Evolutionary conservation across 192 early-diverging fungal genomes (phyloP).

Genomic region (Linnemannia elongata): DNA sequence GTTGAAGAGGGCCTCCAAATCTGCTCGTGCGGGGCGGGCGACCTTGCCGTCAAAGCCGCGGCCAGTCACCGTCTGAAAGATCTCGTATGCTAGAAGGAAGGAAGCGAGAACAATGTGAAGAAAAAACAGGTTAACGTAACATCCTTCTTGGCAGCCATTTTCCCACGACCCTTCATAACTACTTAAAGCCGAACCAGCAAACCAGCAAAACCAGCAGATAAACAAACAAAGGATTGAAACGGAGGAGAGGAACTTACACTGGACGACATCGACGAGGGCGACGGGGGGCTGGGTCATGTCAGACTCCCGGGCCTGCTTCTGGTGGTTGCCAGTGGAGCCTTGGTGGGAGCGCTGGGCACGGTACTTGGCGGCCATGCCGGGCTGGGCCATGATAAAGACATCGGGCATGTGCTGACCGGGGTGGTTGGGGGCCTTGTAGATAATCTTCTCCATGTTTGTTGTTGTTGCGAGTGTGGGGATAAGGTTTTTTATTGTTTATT

Average conservation of each 20-base stretch:
- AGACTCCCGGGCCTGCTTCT: not conserved
- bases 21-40: slow-evolving; percentile 25
- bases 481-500: too few species aligned
- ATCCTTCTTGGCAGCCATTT: too few species aligned
- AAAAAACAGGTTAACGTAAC: not conserved
- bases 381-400: slow-evolving; percentile 47
- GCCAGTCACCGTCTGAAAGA: slow-evolving; percentile 36
- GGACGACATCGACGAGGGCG: slow-evolving; percentile 46
- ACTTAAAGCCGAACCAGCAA: not conserved
- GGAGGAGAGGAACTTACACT: slow-evolving; percentile 20
- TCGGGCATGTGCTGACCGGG: slow-evolving; percentile 42
- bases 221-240: not conserved
- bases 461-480: not conserved
- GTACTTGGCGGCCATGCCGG: slow-evolving; percentile 49
- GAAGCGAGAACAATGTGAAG: not conserved
- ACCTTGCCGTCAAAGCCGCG: slow-evolving; percentile 41
- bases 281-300: slow-evolving; percentile 11
- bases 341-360: slow-evolving; percentile 37
- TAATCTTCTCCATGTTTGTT: slow-evolving; percentile 30
- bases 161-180: too few species aligned
- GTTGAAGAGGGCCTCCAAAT: slow-evolving; percentile 39
- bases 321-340: slow-evolving; percentile 6
- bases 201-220: not conserved
- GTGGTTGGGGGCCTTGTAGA: slow-evolving; percentile 41
- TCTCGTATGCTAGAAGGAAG: slow-evolving; percentile 20